Evolutionary conservation across 192 early-diverging fungal species (phyloP).

Genomic region (Backusella sp.): DNA sequence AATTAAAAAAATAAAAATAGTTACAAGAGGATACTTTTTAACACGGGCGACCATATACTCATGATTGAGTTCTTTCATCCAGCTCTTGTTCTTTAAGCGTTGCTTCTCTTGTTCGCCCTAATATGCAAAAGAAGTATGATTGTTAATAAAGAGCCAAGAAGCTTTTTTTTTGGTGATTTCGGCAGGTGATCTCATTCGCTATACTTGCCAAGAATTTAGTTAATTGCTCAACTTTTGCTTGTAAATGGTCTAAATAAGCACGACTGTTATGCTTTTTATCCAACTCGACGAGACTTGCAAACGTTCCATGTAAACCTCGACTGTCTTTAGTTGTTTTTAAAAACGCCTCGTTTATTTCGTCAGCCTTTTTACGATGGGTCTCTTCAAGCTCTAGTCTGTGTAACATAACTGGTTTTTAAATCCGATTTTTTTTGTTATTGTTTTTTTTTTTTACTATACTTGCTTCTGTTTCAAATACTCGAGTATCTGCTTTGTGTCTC

Average conservation of each 20-base stretch:
- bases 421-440: neutral
- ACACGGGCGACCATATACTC: constrained; percentile 11
- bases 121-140: neutral
- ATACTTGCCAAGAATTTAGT: constrained; percentile 11
- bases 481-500: neutral
- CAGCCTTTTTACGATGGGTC: neutral
- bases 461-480: constrained; percentile 15
- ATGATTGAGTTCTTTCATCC: constrained; percentile 12
- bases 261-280: neutral
- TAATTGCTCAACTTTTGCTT: neutral
- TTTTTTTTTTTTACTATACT: neutral
- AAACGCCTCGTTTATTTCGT: neutral
- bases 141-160: neutral
- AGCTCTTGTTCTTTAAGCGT: neutral
- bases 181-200: neutral
- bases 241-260: neutral
- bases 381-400: neutral
- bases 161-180: neutral
- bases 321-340: neutral
- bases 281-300: neutral
- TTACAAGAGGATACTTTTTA: constrained; percentile 9
- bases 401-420: neutral
- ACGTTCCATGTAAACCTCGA: neutral
- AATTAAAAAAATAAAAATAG: neutral
- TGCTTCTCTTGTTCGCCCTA: constrained; percentile 18